Conservation (phyloP, 176 grass and related monocot species). For the Elaeis guineensis region DNA sequence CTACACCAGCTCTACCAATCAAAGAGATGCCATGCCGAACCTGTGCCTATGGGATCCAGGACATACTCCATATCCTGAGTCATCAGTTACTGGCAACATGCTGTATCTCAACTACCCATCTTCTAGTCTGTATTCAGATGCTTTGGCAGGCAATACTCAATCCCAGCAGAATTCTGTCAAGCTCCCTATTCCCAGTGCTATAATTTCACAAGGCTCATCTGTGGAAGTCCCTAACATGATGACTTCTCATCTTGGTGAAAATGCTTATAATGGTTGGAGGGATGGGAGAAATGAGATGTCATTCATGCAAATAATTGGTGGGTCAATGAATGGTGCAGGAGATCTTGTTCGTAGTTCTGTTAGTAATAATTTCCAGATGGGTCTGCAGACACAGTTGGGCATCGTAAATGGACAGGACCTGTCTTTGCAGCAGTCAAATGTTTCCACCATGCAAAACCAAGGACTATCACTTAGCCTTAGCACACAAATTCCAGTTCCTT, state of each 20-base stretch:
- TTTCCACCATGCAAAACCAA: constrained; percentile 34
- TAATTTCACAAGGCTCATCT: constrained; percentile 34
- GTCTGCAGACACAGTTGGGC: constrained; percentile 51
- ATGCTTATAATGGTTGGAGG: constrained; percentile 17
- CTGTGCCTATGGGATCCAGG: not conserved
- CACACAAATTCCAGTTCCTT: constrained; percentile 60
- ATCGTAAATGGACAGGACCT: constrained; percentile 32
- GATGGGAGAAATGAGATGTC: constrained; percentile 27
- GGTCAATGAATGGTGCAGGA: constrained; percentile 12
- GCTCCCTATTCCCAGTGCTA: constrained; percentile 39
- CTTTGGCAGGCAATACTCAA: constrained; percentile 27
- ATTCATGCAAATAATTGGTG: constrained; percentile 29
- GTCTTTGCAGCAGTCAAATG: constrained; percentile 14
- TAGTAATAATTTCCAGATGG: constrained; percentile 18
- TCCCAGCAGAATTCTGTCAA: constrained; percentile 21
- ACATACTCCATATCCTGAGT: not conserved
- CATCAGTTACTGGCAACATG: constrained; percentile 14
- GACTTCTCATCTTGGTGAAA: constrained; percentile 1
- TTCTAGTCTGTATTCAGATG: constrained; percentile 38
- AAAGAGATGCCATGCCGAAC: constrained; percentile 25
- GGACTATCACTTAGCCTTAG: constrained; percentile 77
- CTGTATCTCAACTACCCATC: constrained; percentile 36
- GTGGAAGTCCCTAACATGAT: constrained; percentile 6
- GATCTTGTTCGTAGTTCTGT: not conserved
- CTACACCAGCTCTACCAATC: constrained; percentile 50